Conservation (phyloP, 305 asterid species). For the Fraxinus dipetala region DNA sequence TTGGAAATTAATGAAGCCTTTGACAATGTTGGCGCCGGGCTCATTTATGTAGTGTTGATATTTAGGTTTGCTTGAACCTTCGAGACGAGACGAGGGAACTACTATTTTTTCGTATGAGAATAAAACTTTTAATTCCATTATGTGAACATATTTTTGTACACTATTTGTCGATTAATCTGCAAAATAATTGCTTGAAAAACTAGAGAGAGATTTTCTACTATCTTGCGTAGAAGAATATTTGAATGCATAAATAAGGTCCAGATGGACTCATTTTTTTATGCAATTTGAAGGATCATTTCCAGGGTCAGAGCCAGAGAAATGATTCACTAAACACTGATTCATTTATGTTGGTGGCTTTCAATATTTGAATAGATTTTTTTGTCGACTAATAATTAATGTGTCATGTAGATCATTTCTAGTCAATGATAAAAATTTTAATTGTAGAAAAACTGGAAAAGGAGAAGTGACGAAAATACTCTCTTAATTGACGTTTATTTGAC, state of each 20-base stretch:
- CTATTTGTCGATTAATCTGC: slow-evolving; percentile 9
- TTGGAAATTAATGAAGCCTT: slow-evolving; percentile 1
- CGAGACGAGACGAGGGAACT: neutral
- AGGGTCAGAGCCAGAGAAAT: neutral
- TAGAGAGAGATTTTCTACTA: neutral
- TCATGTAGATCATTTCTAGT: neutral
- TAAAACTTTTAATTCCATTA: neutral
- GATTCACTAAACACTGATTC: neutral
- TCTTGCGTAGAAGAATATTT: neutral
- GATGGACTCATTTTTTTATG: neutral
- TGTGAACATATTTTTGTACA: neutral
- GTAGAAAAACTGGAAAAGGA: neutral
- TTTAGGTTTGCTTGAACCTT: neutral
- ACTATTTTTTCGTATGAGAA: neutral
- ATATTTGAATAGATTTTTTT: neutral
- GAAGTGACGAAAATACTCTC: neutral
- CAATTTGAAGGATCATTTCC: neutral
- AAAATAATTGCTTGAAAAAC: neutral
- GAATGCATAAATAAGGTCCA: neutral
- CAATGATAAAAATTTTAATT: neutral
- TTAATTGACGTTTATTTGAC: neutral
- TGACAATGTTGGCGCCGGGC: slow-evolving; percentile 2
- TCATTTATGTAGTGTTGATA: neutral
- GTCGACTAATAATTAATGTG: neutral
- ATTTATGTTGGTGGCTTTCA: neutral